Percentiles rank a stretch among this genome's conserved stretches.
Evolutionary conservation across 139 green algal genomes (phyloP).

Genomic region (Deuterostichococcus epilithicus): DNA sequence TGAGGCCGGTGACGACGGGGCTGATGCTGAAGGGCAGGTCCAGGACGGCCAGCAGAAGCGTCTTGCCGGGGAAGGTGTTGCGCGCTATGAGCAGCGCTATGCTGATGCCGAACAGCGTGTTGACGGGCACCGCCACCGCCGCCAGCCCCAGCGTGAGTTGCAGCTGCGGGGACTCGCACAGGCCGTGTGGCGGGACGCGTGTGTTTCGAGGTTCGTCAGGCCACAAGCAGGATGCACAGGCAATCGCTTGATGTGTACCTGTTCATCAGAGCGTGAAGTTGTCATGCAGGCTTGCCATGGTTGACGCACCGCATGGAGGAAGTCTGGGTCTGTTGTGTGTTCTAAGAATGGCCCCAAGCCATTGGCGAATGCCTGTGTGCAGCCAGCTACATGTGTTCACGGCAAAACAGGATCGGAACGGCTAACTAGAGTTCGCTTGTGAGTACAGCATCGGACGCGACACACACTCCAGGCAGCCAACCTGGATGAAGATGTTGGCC

Average conservation of each 20-base stretch:
- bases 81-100: slow-evolving; percentile 70
- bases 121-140: slow-evolving; percentile 71
- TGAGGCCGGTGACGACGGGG: slow-evolving; percentile 73
- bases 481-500: slow-evolving; percentile 77
- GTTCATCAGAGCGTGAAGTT: slow-evolving; percentile 3
- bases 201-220: neutral
- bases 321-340: slow-evolving; percentile 72
- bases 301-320: slow-evolving; percentile 59
- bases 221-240: neutral
- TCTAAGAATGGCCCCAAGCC: slow-evolving; percentile 70
- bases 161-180: slow-evolving; percentile 14
- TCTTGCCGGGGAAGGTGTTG: slow-evolving; percentile 79
- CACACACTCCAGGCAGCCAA: neutral
- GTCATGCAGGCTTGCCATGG: neutral
- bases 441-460: too few relatives aligned
- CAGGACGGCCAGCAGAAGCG: slow-evolving; percentile 69
- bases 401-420: neutral
- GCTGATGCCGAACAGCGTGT: slow-evolving; percentile 73
- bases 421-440: too few relatives aligned
- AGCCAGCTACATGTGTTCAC: too few relatives aligned
- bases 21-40: slow-evolving; percentile 89
- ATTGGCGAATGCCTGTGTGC: slow-evolving; percentile 65
- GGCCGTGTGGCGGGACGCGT: neutral
- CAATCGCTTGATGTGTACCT: neutral
- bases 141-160: slow-evolving; percentile 73